Percentiles rank a stretch among this genome's conserved stretches.
phyloP scores from a whole-genome alignment of 1,284 basidiomycete genomes.

The Coniophora puteana region DNA sequence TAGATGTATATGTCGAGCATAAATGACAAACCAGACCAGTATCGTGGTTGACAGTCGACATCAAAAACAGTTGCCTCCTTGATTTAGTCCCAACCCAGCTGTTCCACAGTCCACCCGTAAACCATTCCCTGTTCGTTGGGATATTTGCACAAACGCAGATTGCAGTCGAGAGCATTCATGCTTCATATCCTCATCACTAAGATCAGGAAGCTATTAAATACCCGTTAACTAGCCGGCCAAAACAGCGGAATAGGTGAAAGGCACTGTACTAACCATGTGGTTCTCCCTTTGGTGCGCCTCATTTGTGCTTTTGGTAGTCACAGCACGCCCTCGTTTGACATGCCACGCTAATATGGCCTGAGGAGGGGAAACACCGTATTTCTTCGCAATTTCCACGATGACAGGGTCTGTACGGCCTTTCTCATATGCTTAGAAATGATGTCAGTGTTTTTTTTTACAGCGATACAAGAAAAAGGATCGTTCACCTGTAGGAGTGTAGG shows the following conservation, averaged over 20 bases:
- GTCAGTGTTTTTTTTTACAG: neutral
- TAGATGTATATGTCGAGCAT: too few relatives aligned
- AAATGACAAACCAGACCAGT: too few relatives aligned
- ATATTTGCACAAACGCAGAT: too few relatives aligned
- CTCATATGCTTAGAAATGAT: constrained; percentile 29
- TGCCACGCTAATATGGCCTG: constrained; percentile 47
- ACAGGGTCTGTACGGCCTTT: constrained; percentile 37
- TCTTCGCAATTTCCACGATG: constrained; percentile 37
- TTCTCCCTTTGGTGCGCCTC: constrained; percentile 41
- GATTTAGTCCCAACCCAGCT: too few relatives aligned
- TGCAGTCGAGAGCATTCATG: too few relatives aligned
- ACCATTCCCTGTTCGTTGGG: too few relatives aligned
- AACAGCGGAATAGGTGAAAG: constrained; percentile 12
- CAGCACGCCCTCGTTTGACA: constrained; percentile 33
- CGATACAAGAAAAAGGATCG: neutral
- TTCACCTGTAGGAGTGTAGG: constrained; percentile 31
- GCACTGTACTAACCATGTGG: constrained; percentile 26
- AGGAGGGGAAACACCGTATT: constrained; percentile 37
- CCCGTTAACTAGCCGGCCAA: too few relatives aligned
- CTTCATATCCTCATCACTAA: too few relatives aligned
- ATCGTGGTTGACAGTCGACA: too few relatives aligned
- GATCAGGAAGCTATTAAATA: too few relatives aligned
- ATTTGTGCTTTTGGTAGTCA: constrained; percentile 40
- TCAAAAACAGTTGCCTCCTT: too few relatives aligned
- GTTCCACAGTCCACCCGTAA: too few relatives aligned